Conservation (phyloP, 1,284 basidiomycete genomes). For the Tilletiopsis washingtonensis region DNA sequence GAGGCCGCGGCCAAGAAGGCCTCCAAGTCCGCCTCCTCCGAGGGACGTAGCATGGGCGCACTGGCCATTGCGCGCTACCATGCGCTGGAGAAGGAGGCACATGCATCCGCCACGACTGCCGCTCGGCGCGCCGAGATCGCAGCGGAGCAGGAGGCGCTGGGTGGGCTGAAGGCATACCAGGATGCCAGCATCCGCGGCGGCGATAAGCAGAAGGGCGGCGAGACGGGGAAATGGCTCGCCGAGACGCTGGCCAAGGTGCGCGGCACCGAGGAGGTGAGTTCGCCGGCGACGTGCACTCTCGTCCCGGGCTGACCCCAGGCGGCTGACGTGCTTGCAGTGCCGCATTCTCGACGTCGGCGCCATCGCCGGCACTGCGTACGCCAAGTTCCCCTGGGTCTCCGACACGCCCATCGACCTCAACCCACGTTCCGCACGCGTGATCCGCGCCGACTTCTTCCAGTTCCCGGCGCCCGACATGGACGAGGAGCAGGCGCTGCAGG, state of each 20-base stretch:
- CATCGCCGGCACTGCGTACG: slow-evolving; percentile 47
- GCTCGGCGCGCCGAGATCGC: slow-evolving; percentile 21
- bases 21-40: too few relatives aligned
- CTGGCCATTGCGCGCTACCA: slow-evolving; percentile 38
- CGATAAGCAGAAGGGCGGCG: slow-evolving; percentile 13
- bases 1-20: too few relatives aligned
- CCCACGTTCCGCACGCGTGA: slow-evolving; percentile 45
- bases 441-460: slow-evolving; percentile 48
- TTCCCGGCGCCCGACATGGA: slow-evolving; percentile 26
- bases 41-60: too few relatives aligned
- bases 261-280: slow-evolving; percentile 11
- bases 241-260: slow-evolving; percentile 19
- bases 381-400: slow-evolving; percentile 45
- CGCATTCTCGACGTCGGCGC: slow-evolving; percentile 50
- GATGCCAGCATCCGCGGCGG: slow-evolving; percentile 25
- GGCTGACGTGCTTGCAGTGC: too few relatives aligned
- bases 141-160: slow-evolving; percentile 22
- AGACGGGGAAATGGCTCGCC: slow-evolving; percentile 39
- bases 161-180: slow-evolving; percentile 40
- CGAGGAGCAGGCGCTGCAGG: slow-evolving; percentile 5
- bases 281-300: too few relatives aligned
- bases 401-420: slow-evolving; percentile 49
- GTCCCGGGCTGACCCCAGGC: too few relatives aligned
- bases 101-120: slow-evolving; percentile 18
- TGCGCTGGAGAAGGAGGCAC: slow-evolving; percentile 38